A percentile compares a stretch with the other conserved stretches of the same genome.
Evolutionary conservation across 2,329 filamentous ascomycete species (phyloP).

Genomic region (Talaromyces islandicus): DNA sequence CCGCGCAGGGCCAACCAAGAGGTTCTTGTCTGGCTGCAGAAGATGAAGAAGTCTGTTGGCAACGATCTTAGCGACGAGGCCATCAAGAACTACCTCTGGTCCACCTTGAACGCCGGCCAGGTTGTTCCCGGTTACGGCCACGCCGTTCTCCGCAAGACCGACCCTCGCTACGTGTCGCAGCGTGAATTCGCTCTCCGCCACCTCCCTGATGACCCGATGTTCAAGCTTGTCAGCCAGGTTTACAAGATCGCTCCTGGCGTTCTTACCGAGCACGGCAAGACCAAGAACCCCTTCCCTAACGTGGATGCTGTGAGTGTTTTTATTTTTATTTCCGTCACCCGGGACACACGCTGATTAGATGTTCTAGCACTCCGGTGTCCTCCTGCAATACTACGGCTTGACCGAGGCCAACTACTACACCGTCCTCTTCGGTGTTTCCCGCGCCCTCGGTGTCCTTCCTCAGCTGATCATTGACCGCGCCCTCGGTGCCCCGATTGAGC

Average conservation of each 20-base stretch:
- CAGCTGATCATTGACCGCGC: conserved; percentile 99
- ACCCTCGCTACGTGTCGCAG: conserved; percentile 97
- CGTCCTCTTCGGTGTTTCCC: conserved; percentile 96
- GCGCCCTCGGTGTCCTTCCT: conserved; percentile 95
- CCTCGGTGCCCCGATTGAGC: conserved; percentile 92
- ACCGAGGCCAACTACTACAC: conserved; percentile 99
- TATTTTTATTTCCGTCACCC: background rate
- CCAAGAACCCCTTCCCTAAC: conserved; percentile 99
- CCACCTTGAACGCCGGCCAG: conserved; percentile 88
- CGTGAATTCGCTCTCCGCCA: conserved; percentile 93
- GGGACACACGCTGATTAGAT: conserved; percentile 11
- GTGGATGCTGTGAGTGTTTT: conserved; percentile 65
- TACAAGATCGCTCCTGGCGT: conserved; percentile 99
- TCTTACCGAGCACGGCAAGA: conserved; percentile 99
- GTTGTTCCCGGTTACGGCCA: conserved; percentile 98
- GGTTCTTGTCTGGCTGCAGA: conserved; percentile 96
- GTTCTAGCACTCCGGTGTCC: conserved; percentile 80
- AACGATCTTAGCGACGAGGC: conserved; percentile 92
- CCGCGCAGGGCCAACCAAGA: conserved; percentile 79
- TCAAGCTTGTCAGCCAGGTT: conserved; percentile 99
- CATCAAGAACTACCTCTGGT: conserved; percentile 99
- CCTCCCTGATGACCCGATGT: conserved; percentile 96
- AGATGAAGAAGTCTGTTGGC: conserved; percentile 96
- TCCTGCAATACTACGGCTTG: conserved; percentile 98
- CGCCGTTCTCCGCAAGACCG: conserved; percentile 98